These are phyloP conservation scores for Tulasnella sp. DNA, from an alignment of 768 basidiomycete species.

Conservation along the genomic window DNA sequence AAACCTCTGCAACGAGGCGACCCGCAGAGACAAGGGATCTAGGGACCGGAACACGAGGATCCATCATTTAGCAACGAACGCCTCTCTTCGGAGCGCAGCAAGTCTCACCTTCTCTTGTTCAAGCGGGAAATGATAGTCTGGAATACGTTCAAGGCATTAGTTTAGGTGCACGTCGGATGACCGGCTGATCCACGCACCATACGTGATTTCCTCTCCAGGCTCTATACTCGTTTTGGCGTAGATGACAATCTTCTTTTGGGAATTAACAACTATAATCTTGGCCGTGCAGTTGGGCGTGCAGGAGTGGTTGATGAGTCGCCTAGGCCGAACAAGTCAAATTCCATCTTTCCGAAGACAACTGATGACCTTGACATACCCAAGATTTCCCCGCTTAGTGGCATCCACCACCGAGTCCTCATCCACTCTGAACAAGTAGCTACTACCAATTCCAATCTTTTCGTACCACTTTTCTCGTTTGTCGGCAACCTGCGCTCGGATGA, in stretches of 20 bases:
- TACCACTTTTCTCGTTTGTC: slow-evolving; percentile 97
- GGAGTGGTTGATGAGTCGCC: slow-evolving; percentile 97
- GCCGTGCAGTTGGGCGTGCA: slow-evolving; percentile 74
- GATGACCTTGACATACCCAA: slow-evolving; percentile 64
- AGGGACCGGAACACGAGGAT: neutral
- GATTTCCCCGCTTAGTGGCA: slow-evolving; percentile 97
- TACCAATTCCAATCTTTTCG: slow-evolving; percentile 95
- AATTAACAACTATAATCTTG: slow-evolving; percentile 53
- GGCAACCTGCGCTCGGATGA: slow-evolving; percentile 90
- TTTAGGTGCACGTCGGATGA: neutral
- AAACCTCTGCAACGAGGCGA: slow-evolving; percentile 88
- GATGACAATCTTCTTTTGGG: slow-evolving; percentile 98
- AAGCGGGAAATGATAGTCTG: slow-evolving; percentile 98
- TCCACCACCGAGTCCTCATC: slow-evolving; percentile 98
- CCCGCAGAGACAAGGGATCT: slow-evolving; percentile 86
- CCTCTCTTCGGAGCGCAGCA: neutral
- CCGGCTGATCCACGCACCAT: slow-evolving; percentile 54
- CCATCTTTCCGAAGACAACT: slow-evolving; percentile 24
- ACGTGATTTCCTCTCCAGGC: slow-evolving; percentile 96
- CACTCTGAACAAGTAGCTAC: slow-evolving; percentile 95
- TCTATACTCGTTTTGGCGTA: slow-evolving; percentile 97
- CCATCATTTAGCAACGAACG: no score
- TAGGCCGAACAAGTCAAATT: slow-evolving; percentile 38
- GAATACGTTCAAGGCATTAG: slow-evolving; percentile 8
- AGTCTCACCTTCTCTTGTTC: slow-evolving; percentile 76